These are phyloP conservation scores for Penicillium lagena DNA, from an alignment of 495 filamentous ascomycete genomes.

Conservation along the genomic window DNA sequence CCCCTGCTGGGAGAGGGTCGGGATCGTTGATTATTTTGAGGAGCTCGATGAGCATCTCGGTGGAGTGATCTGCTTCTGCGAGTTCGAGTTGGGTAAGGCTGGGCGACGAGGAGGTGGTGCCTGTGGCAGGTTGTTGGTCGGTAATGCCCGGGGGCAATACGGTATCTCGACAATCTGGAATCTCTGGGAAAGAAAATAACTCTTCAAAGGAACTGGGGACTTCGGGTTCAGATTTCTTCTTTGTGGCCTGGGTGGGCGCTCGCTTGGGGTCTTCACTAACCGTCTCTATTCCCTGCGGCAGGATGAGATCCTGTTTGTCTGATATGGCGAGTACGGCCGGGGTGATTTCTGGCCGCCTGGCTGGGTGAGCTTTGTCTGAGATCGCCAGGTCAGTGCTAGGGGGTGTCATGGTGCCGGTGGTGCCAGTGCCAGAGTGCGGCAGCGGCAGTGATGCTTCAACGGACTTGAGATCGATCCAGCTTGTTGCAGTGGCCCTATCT, in stretches of 20 bases:
- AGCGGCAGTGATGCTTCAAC: neutral
- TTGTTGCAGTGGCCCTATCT: neutral
- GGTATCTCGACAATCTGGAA: too few relatives aligned
- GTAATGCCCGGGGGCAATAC: too few relatives aligned
- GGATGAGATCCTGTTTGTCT: slow-evolving; percentile 4
- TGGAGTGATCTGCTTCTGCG: too few relatives aligned
- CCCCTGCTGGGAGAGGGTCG: too few relatives aligned
- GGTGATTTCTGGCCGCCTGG: neutral
- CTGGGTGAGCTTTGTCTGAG: neutral
- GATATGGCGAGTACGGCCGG: neutral
- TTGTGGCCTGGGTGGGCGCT: neutral
- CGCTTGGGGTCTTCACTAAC: slow-evolving; percentile 4
- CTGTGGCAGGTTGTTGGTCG: too few relatives aligned
- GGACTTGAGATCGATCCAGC: neutral
- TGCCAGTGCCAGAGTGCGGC: neutral
- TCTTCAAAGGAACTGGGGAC: slow-evolving; percentile 6
- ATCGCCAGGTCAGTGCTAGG: neutral
- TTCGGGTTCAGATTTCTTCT: slow-evolving; percentile 2
- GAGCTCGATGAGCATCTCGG: too few relatives aligned
- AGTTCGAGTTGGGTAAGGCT: too few relatives aligned
- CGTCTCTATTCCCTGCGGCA: slow-evolving; percentile 7
- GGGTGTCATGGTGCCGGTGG: neutral
- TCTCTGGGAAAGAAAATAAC: too few relatives aligned
- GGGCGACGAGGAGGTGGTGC: too few relatives aligned
- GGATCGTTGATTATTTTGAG: too few relatives aligned